phyloP scores from a whole-genome alignment of 2,329 filamentous ascomycete species.

The Zarea fungicola region DNA sequence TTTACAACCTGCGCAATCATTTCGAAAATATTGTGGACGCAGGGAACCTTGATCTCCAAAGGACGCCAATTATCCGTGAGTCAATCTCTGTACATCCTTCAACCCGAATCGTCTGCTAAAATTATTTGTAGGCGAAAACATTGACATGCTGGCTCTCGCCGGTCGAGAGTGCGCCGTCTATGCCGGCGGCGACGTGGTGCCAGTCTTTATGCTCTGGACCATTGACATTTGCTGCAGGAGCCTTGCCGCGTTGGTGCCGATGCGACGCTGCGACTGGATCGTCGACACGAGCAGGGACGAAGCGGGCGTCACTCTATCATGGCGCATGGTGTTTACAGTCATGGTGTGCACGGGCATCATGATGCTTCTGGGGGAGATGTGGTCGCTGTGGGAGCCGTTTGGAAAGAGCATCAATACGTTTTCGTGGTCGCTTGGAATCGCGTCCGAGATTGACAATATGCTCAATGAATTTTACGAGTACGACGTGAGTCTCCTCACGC shows the following conservation, averaged over 20 bases:
- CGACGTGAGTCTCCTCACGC: constrained; percentile 7
- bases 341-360: constrained; percentile 14
- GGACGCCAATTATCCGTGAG: constrained; percentile 21
- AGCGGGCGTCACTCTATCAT: neutral
- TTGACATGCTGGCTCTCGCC: constrained; percentile 19
- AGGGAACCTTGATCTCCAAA: constrained; percentile 16
- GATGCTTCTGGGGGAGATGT: constrained; percentile 20
- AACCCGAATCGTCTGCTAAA: neutral
- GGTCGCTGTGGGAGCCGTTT: constrained; percentile 23
- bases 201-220: constrained; percentile 17
- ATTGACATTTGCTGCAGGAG: constrained; percentile 13
- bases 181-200: constrained; percentile 17
- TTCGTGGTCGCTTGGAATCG: constrained; percentile 24
- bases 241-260: constrained; percentile 15
- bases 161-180: constrained; percentile 19
- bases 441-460: constrained; percentile 24
- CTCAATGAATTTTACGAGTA: constrained; percentile 23
- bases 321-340: constrained; percentile 9
- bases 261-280: constrained; percentile 19
- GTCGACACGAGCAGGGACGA: too few relatives aligned
- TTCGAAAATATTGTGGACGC: constrained; percentile 22
- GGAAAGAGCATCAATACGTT: constrained; percentile 19
- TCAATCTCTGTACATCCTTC: neutral
- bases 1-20: constrained; percentile 23
- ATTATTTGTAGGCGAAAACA: constrained; percentile 20